Evolutionary conservation across 202 grass and related monocot species (phyloP).

Genomic region (Alloteropsis angusta): DNA sequence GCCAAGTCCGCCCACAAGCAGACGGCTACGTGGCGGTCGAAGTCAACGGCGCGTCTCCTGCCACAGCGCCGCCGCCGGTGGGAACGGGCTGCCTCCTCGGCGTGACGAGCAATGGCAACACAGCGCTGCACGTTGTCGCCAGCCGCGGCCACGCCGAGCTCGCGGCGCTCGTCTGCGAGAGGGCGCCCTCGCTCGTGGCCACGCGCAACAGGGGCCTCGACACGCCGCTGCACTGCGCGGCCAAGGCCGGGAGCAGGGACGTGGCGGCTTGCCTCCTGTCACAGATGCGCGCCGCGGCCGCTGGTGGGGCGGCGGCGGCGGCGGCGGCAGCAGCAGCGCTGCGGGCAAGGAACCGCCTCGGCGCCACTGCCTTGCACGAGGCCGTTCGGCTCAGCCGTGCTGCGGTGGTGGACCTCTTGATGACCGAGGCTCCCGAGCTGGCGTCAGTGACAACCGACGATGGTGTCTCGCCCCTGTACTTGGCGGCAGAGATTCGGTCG

Average conservation of each 20-base stretch:
- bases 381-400: background rate
- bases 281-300: background rate
- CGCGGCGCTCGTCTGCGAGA: background rate
- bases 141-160: slow-evolving; percentile 13
- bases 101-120: slow-evolving; percentile 23
- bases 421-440: background rate
- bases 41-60: background rate
- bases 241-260: background rate
- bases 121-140: slow-evolving; percentile 24
- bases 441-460: background rate
- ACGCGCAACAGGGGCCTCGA: slow-evolving; percentile 17
- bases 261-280: background rate
- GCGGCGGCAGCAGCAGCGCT: background rate
- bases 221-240: slow-evolving; percentile 43
- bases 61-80: background rate
- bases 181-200: background rate
- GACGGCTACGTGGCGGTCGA: background rate
- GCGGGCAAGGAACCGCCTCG: background rate
- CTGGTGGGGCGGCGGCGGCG: background rate
- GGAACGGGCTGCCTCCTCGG: background rate
- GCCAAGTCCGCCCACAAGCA: background rate
- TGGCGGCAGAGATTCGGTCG: background rate
- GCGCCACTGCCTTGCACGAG: background rate
- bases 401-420: background rate
- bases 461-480: slow-evolving; percentile 15